A percentile compares a stretch with the other conserved stretches of the same genome.
Conservation (phyloP, 202 grass and related monocot genomes). For the Brachypodium distachyon region DNA sequence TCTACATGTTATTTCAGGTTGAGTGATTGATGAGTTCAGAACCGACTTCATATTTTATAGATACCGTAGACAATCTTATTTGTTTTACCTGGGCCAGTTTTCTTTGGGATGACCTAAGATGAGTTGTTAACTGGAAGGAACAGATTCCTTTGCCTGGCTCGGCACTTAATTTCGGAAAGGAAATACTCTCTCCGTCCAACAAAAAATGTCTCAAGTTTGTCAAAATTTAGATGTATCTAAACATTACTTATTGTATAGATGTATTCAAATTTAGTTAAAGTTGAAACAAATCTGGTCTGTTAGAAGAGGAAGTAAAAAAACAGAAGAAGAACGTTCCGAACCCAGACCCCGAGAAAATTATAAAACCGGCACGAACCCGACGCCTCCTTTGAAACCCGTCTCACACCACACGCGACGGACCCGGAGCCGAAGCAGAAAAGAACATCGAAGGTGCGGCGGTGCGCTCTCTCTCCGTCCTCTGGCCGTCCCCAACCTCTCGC, state of each 20-base stretch:
- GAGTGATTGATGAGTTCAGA: too few species aligned
- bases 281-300: too few species aligned
- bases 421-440: not conserved
- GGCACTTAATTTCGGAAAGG: not conserved
- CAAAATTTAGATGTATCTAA: too few species aligned
- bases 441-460: not conserved
- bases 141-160: not conserved
- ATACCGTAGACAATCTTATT: too few species aligned
- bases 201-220: too few species aligned
- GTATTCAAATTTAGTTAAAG: too few species aligned
- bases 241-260: too few species aligned
- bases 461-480: not conserved
- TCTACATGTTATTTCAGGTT: too few species aligned
- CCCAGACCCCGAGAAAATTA: not conserved
- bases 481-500: slow-evolving; percentile 23
- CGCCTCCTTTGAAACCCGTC: not conserved
- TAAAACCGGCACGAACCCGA: slow-evolving; percentile 7
- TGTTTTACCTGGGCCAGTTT: too few species aligned
- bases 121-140: not conserved
- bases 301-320: not conserved
- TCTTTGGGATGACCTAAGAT: too few species aligned
- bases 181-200: too few species aligned
- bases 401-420: slow-evolving; percentile 4
- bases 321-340: not conserved
- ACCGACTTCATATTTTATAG: too few species aligned